Evolutionary conservation across 768 basidiomycete species (phyloP).

Genomic region (Kwoniella pini): DNA sequence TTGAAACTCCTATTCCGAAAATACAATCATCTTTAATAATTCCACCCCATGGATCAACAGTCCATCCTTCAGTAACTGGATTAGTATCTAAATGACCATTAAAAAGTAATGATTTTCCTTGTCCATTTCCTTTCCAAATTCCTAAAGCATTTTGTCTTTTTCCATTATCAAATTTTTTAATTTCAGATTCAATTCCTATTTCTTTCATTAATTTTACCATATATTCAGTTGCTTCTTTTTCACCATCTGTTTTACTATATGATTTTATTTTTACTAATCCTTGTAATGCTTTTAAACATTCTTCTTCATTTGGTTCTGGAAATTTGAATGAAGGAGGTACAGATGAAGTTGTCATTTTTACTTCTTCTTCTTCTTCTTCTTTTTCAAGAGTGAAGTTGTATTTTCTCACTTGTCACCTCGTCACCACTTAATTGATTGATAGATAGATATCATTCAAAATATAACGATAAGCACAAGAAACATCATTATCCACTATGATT

Average conservation of each 20-base stretch:
- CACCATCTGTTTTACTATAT: slow-evolving; percentile 22
- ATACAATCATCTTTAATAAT: slow-evolving; percentile 20
- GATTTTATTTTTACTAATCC: slow-evolving; percentile 20
- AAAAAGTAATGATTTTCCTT: slow-evolving; percentile 18
- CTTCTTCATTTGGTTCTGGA: slow-evolving; percentile 14
- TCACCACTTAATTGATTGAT: too few species aligned
- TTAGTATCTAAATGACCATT: slow-evolving; percentile 30
- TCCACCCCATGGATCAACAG: slow-evolving; percentile 24
- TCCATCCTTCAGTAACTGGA: slow-evolving; percentile 22
- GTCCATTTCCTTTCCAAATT: slow-evolving; percentile 20
- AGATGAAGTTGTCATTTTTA: too few species aligned
- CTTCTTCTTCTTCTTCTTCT: too few species aligned
- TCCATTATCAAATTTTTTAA: slow-evolving; percentile 13
- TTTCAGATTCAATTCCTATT: slow-evolving; percentile 15
- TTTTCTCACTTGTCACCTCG: too few species aligned
- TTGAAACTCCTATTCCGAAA: slow-evolving; percentile 26
- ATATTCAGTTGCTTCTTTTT: slow-evolving; percentile 14
- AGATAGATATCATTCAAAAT: too few species aligned
- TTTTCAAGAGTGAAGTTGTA: too few species aligned
- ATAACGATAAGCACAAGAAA: too few species aligned
- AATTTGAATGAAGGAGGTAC: background rate
- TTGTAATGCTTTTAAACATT: slow-evolving; percentile 13
- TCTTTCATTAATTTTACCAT: slow-evolving; percentile 15
- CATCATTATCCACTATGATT: too few species aligned
- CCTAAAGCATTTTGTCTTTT: slow-evolving; percentile 24